phyloP scores from a whole-genome alignment of 495 filamentous ascomycete species.

The Hyaloscypha variabilis region DNA sequence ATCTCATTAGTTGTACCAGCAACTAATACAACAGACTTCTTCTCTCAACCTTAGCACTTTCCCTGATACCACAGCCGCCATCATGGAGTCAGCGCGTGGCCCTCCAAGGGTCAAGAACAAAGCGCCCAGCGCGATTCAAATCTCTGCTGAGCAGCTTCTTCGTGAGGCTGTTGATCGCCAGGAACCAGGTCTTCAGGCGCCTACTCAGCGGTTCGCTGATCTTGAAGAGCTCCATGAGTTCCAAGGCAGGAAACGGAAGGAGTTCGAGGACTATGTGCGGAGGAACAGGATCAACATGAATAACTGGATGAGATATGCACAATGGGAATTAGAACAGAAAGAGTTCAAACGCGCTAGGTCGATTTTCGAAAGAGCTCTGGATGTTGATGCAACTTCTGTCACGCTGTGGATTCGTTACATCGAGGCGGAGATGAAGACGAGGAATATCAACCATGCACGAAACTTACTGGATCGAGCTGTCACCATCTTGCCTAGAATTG shows the following conservation, averaged over 20 bases:
- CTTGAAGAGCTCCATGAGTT: constrained; percentile 98
- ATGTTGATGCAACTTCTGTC: constrained; percentile 85
- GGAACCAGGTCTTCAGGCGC: constrained; percentile 83
- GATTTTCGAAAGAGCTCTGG: constrained; percentile 93
- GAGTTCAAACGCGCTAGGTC: constrained; percentile 95
- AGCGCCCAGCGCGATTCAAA: constrained; percentile 82
- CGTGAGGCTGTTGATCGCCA: constrained; percentile 98
- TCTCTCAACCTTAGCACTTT: neutral
- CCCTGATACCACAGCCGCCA: constrained; percentile 25
- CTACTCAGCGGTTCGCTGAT: constrained; percentile 93
- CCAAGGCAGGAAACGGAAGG: constrained; percentile 92
- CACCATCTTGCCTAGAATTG: constrained; percentile 84
- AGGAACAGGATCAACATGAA: constrained; percentile 95
- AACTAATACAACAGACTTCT: neutral
- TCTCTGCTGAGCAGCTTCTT: constrained; percentile 95
- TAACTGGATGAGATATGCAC: constrained; percentile 98
- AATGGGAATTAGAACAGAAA: constrained; percentile 98
- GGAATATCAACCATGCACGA: constrained; percentile 96
- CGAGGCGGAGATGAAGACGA: constrained; percentile 93
- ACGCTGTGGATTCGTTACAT: constrained; percentile 84
- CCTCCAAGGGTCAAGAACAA: constrained; percentile 98
- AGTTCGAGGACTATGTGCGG: constrained; percentile 97
- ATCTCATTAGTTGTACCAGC: neutral
- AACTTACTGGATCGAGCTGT: constrained; percentile 95
- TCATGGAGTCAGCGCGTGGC: constrained; percentile 92